Conservation (phyloP, 1,284 basidiomycete species). For the Ganoderma multipileum region DNA sequence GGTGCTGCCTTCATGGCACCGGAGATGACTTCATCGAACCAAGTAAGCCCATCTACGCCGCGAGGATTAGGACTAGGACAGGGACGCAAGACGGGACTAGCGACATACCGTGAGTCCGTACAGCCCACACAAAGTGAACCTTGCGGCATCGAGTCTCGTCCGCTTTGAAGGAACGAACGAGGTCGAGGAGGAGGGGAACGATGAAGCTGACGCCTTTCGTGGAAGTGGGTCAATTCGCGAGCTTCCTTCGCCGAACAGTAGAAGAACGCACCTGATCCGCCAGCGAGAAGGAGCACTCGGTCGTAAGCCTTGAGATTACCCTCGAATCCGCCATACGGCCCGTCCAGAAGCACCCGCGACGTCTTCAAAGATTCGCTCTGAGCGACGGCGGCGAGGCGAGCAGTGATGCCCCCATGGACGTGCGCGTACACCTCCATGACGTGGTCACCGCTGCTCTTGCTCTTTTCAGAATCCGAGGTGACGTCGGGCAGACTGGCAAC, state of each 20-base stretch:
- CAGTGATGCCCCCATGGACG: slow-evolving; percentile 41
- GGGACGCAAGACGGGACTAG: not conserved
- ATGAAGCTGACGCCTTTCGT: slow-evolving; percentile 40
- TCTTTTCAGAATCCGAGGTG: not conserved
- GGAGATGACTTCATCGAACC: slow-evolving; percentile 32
- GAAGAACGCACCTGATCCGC: slow-evolving; percentile 43
- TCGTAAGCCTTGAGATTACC: slow-evolving; percentile 41
- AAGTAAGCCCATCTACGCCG: slow-evolving; percentile 32
- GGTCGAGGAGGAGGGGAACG: slow-evolving; percentile 39
- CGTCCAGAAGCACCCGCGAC: slow-evolving; percentile 45
- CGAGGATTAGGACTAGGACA: not conserved
- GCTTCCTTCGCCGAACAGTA: not conserved
- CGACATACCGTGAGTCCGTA: slow-evolving; percentile 31
- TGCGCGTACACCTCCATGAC: slow-evolving; percentile 36
- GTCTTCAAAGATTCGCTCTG: slow-evolving; percentile 12
- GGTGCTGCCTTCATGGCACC: slow-evolving; percentile 11
- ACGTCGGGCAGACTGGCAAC: slow-evolving; percentile 41
- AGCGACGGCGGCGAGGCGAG: slow-evolving; percentile 32
- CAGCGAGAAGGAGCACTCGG: slow-evolving; percentile 44
- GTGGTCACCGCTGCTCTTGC: not conserved
- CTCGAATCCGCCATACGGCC: slow-evolving; percentile 48
- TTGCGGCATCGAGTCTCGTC: slow-evolving; percentile 18
- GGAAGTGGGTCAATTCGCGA: not conserved
- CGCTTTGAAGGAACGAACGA: slow-evolving; percentile 29
- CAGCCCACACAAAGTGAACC: slow-evolving; percentile 38